Conservation (phyloP, 2,329 filamentous ascomycete genomes). For the Xylaria sp. region DNA sequence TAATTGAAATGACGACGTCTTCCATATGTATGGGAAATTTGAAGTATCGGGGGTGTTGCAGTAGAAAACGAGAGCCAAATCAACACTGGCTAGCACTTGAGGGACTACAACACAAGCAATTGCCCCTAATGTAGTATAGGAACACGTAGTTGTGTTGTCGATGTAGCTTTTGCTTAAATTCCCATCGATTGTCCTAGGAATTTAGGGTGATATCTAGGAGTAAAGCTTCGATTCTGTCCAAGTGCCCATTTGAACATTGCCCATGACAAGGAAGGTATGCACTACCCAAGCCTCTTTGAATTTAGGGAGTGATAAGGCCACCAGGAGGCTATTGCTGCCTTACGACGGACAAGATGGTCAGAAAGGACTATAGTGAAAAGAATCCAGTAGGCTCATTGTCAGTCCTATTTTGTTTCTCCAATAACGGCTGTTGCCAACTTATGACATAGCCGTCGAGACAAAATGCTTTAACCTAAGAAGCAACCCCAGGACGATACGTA, state of each 20-base stretch:
- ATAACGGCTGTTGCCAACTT: background rate
- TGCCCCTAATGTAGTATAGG: background rate
- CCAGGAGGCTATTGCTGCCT: background rate
- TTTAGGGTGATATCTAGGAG: background rate
- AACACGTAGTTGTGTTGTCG: background rate
- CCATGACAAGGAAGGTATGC: background rate
- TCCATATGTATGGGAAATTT: too few species aligned
- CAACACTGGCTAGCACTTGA: too few species aligned
- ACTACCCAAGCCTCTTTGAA: background rate
- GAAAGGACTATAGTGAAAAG: background rate
- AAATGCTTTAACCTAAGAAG: conserved; percentile 3
- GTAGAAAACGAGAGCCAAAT: too few species aligned
- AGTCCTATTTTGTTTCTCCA: background rate
- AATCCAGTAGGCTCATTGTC: background rate
- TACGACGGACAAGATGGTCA: background rate
- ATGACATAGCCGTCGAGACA: background rate
- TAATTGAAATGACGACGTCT: too few species aligned
- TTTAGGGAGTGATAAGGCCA: background rate
- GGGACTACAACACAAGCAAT: background rate
- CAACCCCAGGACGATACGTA: background rate
- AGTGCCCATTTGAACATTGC: background rate
- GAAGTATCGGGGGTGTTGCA: background rate
- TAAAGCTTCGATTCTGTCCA: background rate
- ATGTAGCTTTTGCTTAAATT: background rate
- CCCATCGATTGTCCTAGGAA: background rate